These are phyloP conservation scores for Fusarium camptoceras DNA, from an alignment of 2,329 filamentous ascomycete genomes.

Conservation along the genomic window DNA sequence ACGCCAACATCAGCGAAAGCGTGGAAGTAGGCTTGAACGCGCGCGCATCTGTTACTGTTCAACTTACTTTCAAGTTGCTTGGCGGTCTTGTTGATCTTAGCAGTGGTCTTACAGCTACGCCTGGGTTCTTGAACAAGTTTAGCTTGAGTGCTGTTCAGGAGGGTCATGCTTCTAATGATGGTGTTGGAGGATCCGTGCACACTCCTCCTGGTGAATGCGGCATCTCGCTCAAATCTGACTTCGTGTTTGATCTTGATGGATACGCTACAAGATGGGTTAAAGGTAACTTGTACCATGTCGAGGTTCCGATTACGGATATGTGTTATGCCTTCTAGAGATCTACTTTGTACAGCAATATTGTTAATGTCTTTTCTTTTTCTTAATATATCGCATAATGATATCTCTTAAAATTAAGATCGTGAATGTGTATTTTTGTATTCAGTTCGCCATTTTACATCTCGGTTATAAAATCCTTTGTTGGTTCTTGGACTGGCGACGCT, in stretches of 20 bases:
- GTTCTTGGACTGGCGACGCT: neutral
- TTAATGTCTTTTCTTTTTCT: neutral
- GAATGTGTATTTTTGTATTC: neutral
- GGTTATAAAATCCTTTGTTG: neutral
- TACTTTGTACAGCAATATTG: rapidly evolving
- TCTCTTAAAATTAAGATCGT: neutral
- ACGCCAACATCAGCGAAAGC: conserved; percentile 16
- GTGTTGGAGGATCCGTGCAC: neutral
- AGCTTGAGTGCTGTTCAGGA: conserved; percentile 6
- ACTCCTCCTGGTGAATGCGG: conserved; percentile 5
- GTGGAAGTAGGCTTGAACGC: conserved; percentile 18
- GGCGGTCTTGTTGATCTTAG: conserved; percentile 17
- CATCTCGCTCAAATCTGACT: conserved; percentile 15
- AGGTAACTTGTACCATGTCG: conserved; percentile 16
- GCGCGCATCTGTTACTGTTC: conserved; percentile 6
- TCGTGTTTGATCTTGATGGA: conserved; percentile 15
- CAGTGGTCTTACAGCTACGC: conserved; percentile 12
- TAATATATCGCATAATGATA: neutral
- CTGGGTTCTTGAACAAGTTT: conserved; percentile 19
- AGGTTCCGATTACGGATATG: conserved; percentile 9
- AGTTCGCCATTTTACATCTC: neutral
- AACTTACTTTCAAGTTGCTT: conserved; percentile 11
- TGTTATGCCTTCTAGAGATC: conserved; percentile 8
- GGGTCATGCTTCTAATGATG: neutral
- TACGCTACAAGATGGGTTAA: conserved; percentile 22